Base-by-base conservation (phyloP, 2,329 filamentous ascomycete species). In the Fusarium sp. region DNA sequence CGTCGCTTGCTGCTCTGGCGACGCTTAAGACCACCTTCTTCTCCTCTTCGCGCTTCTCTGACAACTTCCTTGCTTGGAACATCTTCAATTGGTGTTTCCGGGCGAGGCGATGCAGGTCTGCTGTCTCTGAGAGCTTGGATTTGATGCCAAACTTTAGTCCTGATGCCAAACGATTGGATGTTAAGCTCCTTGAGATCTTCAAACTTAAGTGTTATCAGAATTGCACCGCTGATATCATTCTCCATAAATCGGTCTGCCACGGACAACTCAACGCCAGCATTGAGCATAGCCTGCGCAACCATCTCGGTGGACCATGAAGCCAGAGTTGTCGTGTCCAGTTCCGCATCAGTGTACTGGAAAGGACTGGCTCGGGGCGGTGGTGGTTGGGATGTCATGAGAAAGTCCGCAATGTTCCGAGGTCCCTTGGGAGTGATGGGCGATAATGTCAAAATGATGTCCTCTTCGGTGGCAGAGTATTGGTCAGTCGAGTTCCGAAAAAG, bases 211-310 rank as follows among this genome's bases (percentile, higher is more conserved):
- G 96, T 95, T 59, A 97, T 91, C 26, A 98, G 85, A 63, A 98
- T 94, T 9, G 91, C 88, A 20, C 96, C 96, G 33, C 92, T 94
- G 81, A 99, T 98, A 80, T 99, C 96, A 81, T 99, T 97, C 78
- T 93, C 90, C 70, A 95, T 88, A 79, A 99, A 98, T 76, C 93
- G 94, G 78, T 97, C 92, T 17, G 96, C 92, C 57, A 96, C 88
- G 12, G 88, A 85, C 58, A 90, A 85, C 80, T 98, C 95, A 80
- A 97, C 91, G 76, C 94, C 94, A 49, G 91, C 90, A 81, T 94
- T 90, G 79, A 92, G 89, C 94, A 98, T 96, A 90, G 94, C 96
- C 79, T 93, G 91, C 63, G 93, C 93, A 48, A 96, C 93, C 83
- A 94, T 92, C 79, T 91, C 88, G 7, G 93, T 91, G 20, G 90